Evolutionary conservation across 495 filamentous ascomycete genomes (phyloP), one percentile per base, ranked within the genome.

Genomic region (Annulohypoxylon stygium): DNA sequence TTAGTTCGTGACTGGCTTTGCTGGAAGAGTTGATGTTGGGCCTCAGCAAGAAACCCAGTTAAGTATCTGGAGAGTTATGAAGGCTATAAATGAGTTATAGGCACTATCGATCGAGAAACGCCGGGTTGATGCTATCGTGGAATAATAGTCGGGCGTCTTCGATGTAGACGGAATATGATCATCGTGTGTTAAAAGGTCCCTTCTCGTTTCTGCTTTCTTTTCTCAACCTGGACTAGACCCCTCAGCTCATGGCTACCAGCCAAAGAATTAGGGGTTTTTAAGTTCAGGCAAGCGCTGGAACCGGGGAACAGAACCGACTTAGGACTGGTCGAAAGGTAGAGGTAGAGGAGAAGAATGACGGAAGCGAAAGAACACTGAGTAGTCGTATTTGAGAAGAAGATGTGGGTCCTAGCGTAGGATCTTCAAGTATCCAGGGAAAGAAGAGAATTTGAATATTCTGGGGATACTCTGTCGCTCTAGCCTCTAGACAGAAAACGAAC

Each of bases 121-220:
- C 67, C 67, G 55, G 39, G 69, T 65, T 61, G 41, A 73, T 76
- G 75, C 63, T 79, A 79, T 79, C 77, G 77, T 58, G 77, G 77
- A 54, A 79, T 77, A 64, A 79, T 79, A 73, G 75, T 75, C 61
- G 75, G 77, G 61, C 77, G 75, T 79, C 72, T 71, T 76, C 70
- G 73, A 68, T 75, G 72, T 60, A 67, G 65, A 70, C 73, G 60
- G 75, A 74, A 30, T 65, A 67, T 62, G 70, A 70, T 45, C 77
- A 79, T 79, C 69, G 75, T 79, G 73, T 65, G 72, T 69, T 67
- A 48, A 70, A 37, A 58, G 60, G 34, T 39, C 54, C 63, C 67
- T 65, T 75, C 57, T 75, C 9, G 57, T 59, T 45, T 20, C 37
- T 67, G 51, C 60, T 36, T 75, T 71, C 53, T 64, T 67, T 63